Percentiles rank a stretch among this genome's conserved stretches.
Evolutionary conservation across 108 stramenopile genomes (phyloP).

Genomic region (Phaeodactylum tricornutum): DNA sequence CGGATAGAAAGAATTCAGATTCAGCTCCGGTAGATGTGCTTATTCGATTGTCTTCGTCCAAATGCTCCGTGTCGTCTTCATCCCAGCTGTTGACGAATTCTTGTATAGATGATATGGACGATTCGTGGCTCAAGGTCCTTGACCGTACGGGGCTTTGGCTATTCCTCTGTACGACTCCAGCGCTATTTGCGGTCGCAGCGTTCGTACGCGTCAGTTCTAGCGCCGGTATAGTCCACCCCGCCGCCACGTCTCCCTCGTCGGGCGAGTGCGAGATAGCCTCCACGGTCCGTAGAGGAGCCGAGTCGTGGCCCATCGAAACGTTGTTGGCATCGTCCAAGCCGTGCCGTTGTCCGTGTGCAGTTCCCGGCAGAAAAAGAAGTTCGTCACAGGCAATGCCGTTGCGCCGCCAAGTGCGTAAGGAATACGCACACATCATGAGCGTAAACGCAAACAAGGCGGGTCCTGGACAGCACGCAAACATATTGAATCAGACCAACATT

Average conservation of each 20-base stretch:
- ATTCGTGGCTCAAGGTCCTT: background rate
- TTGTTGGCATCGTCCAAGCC: constrained; percentile 17
- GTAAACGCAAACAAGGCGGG: constrained; percentile 71
- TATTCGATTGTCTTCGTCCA: no score
- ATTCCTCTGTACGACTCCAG: no score
- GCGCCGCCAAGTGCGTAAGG: constrained; percentile 72
- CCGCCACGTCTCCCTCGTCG: no score
- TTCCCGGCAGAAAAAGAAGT: constrained; percentile 80
- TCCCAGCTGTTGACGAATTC: constrained; percentile 13
- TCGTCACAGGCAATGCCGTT: constrained; percentile 85
- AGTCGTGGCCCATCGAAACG: no score
- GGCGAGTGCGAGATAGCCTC: no score
- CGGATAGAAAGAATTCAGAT: no score
- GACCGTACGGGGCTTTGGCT: no score
- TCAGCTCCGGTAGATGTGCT: no score
- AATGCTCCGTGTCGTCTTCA: constrained; percentile 10
- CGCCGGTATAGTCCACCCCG: no score
- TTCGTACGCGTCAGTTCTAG: no score
- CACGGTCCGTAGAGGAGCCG: no score
- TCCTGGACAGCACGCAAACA: constrained; percentile 14
- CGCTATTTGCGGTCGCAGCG: no score
- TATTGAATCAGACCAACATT: background rate
- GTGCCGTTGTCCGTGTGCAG: constrained; percentile 39
- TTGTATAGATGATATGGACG: constrained; percentile 2
- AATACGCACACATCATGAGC: constrained; percentile 64